phyloP scores from a whole-genome alignment of 139 green algal species.

The Helicosporidium sp. region DNA sequence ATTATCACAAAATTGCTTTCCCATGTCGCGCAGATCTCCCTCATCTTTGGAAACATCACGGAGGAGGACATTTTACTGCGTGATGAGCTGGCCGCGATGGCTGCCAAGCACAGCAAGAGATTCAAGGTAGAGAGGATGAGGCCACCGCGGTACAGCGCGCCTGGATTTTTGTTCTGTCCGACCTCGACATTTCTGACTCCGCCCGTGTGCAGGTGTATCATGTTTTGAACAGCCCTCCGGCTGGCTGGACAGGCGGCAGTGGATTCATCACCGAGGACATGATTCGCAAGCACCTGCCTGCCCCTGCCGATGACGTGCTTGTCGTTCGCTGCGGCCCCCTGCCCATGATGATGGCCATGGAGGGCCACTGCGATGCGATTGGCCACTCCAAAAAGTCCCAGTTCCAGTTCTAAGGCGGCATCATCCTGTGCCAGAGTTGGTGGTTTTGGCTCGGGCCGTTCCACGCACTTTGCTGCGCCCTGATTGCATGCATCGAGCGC shows the following conservation, averaged over 20 bases:
- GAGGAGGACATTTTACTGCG: conserved; percentile 78
- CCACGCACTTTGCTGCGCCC: too few relatives aligned
- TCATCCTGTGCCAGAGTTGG: too few relatives aligned
- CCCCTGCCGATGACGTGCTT: conserved; percentile 25
- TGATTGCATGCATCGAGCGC: too few relatives aligned
- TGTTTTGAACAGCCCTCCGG: conserved; percentile 34
- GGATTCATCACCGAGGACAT: conserved; percentile 64
- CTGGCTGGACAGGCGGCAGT: conserved; percentile 39
- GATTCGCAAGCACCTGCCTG: conserved; percentile 41
- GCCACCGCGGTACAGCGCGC: too few relatives aligned
- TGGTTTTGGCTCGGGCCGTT: too few relatives aligned
- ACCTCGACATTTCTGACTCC: too few relatives aligned
- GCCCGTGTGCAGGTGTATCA: conserved; percentile 31
- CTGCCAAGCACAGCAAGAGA: conserved; percentile 23
- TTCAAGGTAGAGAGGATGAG: too few relatives aligned
- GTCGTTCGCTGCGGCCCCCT: conserved; percentile 64
- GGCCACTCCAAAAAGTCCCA: conserved; percentile 51
- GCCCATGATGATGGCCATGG: conserved; percentile 79
- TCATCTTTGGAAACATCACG: conserved; percentile 74
- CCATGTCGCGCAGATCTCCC: conserved; percentile 30
- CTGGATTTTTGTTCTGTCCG: too few relatives aligned
- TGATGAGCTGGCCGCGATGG: conserved; percentile 37
- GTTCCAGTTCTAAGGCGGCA: conserved; percentile 79
- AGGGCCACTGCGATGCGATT: conserved; percentile 40
- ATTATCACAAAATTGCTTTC: too few relatives aligned